Conservation (phyloP, 2,329 filamentous ascomycete species). For the Diplodia sapinea region DNA sequence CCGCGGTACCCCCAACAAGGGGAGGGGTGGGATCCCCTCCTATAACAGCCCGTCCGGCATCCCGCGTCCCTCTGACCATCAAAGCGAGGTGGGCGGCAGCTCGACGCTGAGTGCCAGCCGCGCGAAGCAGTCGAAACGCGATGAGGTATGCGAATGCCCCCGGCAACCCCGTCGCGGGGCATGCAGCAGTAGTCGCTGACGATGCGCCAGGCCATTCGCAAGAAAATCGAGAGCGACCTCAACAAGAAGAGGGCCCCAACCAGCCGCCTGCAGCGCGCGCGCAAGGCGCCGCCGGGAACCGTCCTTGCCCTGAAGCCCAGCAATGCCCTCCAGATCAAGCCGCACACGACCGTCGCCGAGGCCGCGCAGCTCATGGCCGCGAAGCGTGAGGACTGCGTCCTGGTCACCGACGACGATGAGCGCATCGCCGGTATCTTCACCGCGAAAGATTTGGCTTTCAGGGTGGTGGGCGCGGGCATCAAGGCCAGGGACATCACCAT, state of each 20-base stretch:
- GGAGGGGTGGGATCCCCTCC: slow-evolving; percentile 65
- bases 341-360: slow-evolving; percentile 89
- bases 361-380: slow-evolving; percentile 98
- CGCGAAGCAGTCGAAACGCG: slow-evolving; percentile 94
- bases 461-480: slow-evolving; percentile 87
- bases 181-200: slow-evolving; percentile 35
- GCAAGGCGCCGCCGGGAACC: slow-evolving; percentile 94
- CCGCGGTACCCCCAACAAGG: slow-evolving; percentile 70
- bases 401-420: slow-evolving; percentile 97
- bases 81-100: slow-evolving; percentile 47
- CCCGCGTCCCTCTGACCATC: slow-evolving; percentile 66
- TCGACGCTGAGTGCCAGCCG: slow-evolving; percentile 89
- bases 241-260: slow-evolving; percentile 92
- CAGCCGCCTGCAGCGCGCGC: slow-evolving; percentile 78
- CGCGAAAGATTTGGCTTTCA: slow-evolving; percentile 96
- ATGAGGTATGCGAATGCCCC: slow-evolving; percentile 75
- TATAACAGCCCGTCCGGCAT: slow-evolving; percentile 71
- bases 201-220: slow-evolving; percentile 78
- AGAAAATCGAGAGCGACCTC: slow-evolving; percentile 95
- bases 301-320: slow-evolving; percentile 95
- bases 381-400: slow-evolving; percentile 95
- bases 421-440: slow-evolving; percentile 98
- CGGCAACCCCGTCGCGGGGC: background rate
- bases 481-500: slow-evolving; percentile 92
- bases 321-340: slow-evolving; percentile 96